A percentile compares a stretch with the other conserved stretches of the same genome.
phyloP scores from a whole-genome alignment of 176 grass and related monocot genomes.

The Triticum turgidum region DNA sequence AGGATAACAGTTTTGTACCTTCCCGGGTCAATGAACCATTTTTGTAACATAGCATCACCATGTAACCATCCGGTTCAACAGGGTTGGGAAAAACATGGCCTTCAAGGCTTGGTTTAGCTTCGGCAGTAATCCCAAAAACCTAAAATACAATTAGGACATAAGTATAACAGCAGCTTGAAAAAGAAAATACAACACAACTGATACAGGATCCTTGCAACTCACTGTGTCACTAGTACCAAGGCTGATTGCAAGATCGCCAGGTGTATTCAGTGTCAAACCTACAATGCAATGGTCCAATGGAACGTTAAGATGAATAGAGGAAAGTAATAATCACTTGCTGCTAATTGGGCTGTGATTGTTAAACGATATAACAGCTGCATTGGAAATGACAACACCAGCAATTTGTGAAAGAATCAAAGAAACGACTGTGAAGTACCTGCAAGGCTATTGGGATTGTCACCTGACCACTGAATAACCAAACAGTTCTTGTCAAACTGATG shows the following conservation, averaged over 20 bases:
- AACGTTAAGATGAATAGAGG: slow-evolving; percentile 2
- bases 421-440: slow-evolving; percentile 55
- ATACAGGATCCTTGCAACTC: slow-evolving; percentile 40
- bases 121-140: slow-evolving; percentile 89
- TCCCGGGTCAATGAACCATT: slow-evolving; percentile 97
- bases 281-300: slow-evolving; percentile 3
- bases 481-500: slow-evolving; percentile 77
- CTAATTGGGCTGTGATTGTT: not conserved
- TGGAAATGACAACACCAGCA: slow-evolving; percentile 24
- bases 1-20: slow-evolving; percentile 34
- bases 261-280: slow-evolving; percentile 94
- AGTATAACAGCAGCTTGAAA: not conserved
- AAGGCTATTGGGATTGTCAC: slow-evolving; percentile 96
- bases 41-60: slow-evolving; percentile 98
- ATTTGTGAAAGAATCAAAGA: slow-evolving; percentile 14
- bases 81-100: slow-evolving; percentile 97
- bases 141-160: slow-evolving; percentile 23
- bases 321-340: not conserved
- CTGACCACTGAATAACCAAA: slow-evolving; percentile 91
- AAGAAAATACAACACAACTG: not conserved
- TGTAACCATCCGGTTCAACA: slow-evolving; percentile 85
- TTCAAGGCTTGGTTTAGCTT: slow-evolving; percentile 89
- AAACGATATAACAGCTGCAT: not conserved
- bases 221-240: slow-evolving; percentile 98
- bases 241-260: slow-evolving; percentile 91